These are phyloP conservation scores for Amphibolis antarctica DNA, from an alignment of 106 monocot genomes.

Conservation along the genomic window DNA sequence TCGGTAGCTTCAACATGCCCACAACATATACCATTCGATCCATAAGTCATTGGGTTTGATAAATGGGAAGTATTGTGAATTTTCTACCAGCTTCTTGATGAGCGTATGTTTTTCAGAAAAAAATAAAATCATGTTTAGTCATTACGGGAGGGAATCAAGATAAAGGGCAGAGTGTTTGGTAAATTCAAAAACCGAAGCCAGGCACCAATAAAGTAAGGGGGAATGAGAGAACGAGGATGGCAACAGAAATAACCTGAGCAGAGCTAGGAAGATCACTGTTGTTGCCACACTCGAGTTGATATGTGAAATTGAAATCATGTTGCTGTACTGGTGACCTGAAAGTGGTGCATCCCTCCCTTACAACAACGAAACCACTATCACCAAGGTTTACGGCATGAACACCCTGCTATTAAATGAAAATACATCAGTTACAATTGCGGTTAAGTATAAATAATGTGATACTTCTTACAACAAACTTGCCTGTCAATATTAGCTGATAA, in stretches of 20 bases:
- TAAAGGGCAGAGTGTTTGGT: background rate
- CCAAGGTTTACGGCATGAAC: constrained; percentile 61
- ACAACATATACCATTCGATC: background rate
- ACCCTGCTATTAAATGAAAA: constrained; percentile 26
- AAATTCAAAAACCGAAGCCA: background rate
- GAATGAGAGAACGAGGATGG: background rate
- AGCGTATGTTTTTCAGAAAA: background rate
- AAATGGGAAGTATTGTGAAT: too few relatives aligned
- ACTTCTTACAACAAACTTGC: too few relatives aligned
- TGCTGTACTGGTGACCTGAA: constrained; percentile 62
- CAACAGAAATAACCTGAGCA: constrained; percentile 35
- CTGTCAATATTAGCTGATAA: background rate
- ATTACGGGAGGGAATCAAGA: background rate
- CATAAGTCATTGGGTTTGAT: background rate
- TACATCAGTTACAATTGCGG: background rate
- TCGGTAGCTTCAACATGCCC: background rate
- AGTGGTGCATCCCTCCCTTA: constrained; percentile 45
- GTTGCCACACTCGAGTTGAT: constrained; percentile 60
- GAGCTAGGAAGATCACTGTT: constrained; percentile 68
- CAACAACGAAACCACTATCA: constrained; percentile 60
- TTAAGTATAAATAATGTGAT: background rate
- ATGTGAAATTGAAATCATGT: constrained; percentile 71
- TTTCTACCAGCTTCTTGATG: too few relatives aligned
- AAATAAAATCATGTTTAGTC: background rate
- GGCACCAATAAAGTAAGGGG: background rate